Conservation (phyloP, 129 eudicot genomes). For the Daucus carota region DH1_v3.0 NC_030387.2:26952001-26952500, state of each 20-base stretch:
- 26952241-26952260: not conserved
- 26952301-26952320: constrained; percentile 7
- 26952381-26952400: too few relatives aligned
- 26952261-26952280: constrained; percentile 1
- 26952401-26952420: too few relatives aligned
- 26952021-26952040: constrained; percentile 12
- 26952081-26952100: constrained; percentile 8
- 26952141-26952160: constrained; percentile 12
- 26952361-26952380: too few relatives aligned
- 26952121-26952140: not conserved
- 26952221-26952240: constrained; percentile 10
- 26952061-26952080: constrained; percentile 13
- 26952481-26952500: constrained; percentile 3
- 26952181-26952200: constrained; percentile 1
- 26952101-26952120: constrained; percentile 26
- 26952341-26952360: not conserved
- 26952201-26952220: not conserved
- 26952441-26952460: not conserved
- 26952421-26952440: not conserved
- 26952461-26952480: not conserved
- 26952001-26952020: not conserved
- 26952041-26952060: constrained; percentile 12
- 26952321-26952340: not conserved
- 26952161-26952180: constrained; percentile 14
- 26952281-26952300: constrained; percentile 7